A percentile compares a stretch with the other conserved stretches of the same genome.
These are phyloP conservation scores for Blastobotrys robertii DNA, from an alignment of 805 yeast species.

Conservation along the genomic window DNA sequence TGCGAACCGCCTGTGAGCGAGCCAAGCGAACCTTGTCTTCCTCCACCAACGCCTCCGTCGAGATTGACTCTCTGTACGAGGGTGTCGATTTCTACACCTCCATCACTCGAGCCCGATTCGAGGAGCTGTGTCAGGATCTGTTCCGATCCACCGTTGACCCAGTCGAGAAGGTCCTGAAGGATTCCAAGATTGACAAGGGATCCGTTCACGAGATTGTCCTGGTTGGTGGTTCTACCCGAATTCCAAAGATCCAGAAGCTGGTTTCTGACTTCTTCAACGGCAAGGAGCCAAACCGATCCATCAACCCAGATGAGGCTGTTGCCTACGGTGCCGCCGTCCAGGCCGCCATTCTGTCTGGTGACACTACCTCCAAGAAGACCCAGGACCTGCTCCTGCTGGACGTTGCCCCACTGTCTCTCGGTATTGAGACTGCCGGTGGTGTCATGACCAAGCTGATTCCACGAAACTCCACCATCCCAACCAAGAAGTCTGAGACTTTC, in stretches of 20 bases:
- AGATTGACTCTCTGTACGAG: slow-evolving; percentile 89
- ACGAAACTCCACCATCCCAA: slow-evolving; percentile 96
- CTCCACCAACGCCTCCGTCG: slow-evolving; percentile 89
- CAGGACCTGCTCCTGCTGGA: slow-evolving; percentile 90
- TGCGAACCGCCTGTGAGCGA: slow-evolving; percentile 98
- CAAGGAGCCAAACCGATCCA: slow-evolving; percentile 92
- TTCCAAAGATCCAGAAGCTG: slow-evolving; percentile 92
- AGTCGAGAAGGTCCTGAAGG: slow-evolving; percentile 88
- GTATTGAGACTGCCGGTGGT: slow-evolving; percentile 99
- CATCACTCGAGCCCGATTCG: slow-evolving; percentile 94
- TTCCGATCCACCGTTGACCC: slow-evolving; percentile 93
- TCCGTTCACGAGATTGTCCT: slow-evolving; percentile 85
- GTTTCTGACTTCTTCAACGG: slow-evolving; percentile 96
- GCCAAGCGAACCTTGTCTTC: slow-evolving; percentile 98
- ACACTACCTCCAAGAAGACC: slow-evolving; percentile 80
- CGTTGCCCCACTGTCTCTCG: slow-evolving; percentile 94
- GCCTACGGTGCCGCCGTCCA: slow-evolving; percentile 99
- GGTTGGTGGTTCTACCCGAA: slow-evolving; percentile 98
- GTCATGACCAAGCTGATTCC: slow-evolving; percentile 97
- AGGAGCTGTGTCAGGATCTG: slow-evolving; percentile 87
- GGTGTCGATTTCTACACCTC: slow-evolving; percentile 96
- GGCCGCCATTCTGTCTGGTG: slow-evolving; percentile 95
- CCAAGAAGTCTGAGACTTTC: slow-evolving; percentile 94
- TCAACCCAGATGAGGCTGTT: slow-evolving; percentile 98
- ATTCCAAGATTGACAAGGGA: slow-evolving; percentile 83